phyloP scores from a whole-genome alignment of 2,329 filamentous ascomycete species.

The Neonectria hederae region DNA sequence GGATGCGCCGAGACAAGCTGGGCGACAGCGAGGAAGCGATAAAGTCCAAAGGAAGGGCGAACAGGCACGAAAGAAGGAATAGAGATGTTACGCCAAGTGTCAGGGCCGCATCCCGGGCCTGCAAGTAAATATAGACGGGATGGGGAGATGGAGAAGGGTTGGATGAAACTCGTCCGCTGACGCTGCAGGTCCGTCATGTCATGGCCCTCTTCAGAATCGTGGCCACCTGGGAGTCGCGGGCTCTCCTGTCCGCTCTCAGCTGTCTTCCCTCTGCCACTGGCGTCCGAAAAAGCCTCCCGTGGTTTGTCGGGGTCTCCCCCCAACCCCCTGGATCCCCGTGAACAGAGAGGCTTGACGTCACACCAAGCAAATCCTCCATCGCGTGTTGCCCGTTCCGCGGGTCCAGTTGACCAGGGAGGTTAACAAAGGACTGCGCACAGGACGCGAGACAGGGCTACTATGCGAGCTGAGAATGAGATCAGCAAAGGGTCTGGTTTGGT shows the following conservation, averaged over 20 bases:
- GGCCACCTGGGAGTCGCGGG: conserved; percentile 19
- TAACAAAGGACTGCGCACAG: too few relatives aligned
- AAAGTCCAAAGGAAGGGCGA: conserved; percentile 2
- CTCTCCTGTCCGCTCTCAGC: neutral
- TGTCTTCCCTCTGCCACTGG: neutral
- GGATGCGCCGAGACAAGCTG: neutral
- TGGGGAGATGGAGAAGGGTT: neutral
- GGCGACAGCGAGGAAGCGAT: neutral
- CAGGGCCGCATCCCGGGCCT: conserved; percentile 15
- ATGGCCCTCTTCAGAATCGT: conserved; percentile 13
- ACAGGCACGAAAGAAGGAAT: conserved; percentile 1
- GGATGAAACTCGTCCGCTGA: conserved; percentile 24
- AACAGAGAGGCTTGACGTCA: conserved; percentile 20
- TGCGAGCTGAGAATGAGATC: conserved; percentile 14
- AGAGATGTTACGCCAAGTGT: conserved; percentile 7
- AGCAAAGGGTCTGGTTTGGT: neutral
- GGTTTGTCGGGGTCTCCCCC: neutral
- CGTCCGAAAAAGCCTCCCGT: neutral
- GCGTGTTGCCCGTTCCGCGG: conserved; percentile 10
- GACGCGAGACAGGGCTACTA: neutral
- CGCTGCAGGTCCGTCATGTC: conserved; percentile 4
- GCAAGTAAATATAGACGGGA: conserved; percentile 17
- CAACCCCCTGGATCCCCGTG: neutral
- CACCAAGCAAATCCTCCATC: conserved; percentile 13
- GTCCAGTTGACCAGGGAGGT: too few relatives aligned